Conservation (phyloP, 208 protist species). For the Leishmania turanica region DNA sequence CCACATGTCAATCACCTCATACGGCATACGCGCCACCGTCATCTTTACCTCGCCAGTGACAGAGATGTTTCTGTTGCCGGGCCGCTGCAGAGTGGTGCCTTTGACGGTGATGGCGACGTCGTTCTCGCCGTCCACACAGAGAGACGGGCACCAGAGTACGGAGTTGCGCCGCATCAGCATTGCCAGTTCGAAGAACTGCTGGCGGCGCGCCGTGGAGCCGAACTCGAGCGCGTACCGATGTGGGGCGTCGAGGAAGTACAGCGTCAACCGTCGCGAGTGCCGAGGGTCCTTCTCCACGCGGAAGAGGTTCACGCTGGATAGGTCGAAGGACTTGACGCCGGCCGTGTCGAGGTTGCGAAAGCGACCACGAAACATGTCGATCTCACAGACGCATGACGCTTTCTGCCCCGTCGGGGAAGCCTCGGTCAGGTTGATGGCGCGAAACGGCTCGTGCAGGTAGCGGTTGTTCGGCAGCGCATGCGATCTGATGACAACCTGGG, state of each 20-base stretch:
- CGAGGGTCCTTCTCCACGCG: constrained; percentile 60
- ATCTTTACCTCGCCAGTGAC: constrained; percentile 60
- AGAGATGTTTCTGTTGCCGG: constrained; percentile 15
- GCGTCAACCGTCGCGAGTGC: constrained; percentile 46
- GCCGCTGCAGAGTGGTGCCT: constrained; percentile 71
- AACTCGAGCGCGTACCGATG: constrained; percentile 82
- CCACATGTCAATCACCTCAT: constrained; percentile 85
- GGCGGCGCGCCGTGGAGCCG: constrained; percentile 44
- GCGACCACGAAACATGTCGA: constrained; percentile 56
- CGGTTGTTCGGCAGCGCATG: constrained; percentile 73
- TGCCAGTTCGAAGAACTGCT: constrained; percentile 76
- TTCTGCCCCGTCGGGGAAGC: constrained; percentile 21
- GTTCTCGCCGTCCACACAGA: constrained; percentile 60
- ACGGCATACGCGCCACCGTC: constrained; percentile 71
- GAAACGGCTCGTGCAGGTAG: constrained; percentile 65
- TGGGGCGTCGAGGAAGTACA: constrained; percentile 75
- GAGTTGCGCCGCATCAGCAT: constrained; percentile 63
- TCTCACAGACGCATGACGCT: constrained; percentile 73
- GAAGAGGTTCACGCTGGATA: constrained; percentile 52
- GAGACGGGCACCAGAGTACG: constrained; percentile 76
- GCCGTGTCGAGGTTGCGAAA: constrained; percentile 62
- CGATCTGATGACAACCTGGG: constrained; percentile 55
- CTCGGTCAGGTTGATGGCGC: constrained; percentile 57
- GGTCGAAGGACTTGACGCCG: constrained; percentile 55
- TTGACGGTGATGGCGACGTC: constrained; percentile 62